phyloP scores from a whole-genome alignment of 192 early-diverging fungal genomes.

The Coemansia brasiliensis region DNA sequence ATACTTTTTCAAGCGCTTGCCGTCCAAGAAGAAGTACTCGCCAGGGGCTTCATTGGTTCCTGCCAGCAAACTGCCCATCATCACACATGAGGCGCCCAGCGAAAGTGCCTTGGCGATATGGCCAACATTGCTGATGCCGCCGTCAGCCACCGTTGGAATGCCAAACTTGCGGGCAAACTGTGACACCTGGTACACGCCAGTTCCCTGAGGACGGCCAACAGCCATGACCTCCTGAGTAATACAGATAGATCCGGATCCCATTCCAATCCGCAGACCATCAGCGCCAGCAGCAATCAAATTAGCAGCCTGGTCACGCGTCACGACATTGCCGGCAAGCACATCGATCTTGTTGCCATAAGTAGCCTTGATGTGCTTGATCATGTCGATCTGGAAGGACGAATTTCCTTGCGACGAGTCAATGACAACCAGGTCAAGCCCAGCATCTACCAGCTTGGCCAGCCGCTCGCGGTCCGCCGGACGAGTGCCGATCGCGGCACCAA shows the following conservation, averaged over 20 bases:
- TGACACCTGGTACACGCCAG: conserved; percentile 94
- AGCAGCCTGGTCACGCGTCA: conserved; percentile 93
- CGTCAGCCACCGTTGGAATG: conserved; percentile 95
- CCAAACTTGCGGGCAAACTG: conserved; percentile 92
- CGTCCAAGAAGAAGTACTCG: conserved; percentile 98
- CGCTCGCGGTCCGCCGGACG: conserved; percentile 85
- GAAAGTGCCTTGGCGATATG: conserved; percentile 96
- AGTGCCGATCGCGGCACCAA: conserved; percentile 91
- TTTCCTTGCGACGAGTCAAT: conserved; percentile 97
- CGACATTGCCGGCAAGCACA: conserved; percentile 96
- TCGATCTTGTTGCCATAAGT: conserved; percentile 75
- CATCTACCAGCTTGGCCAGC: conserved; percentile 81
- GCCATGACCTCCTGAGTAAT: conserved; percentile 99
- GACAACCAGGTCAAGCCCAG: conserved; percentile 95
- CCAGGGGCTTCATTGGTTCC: conserved; percentile 95
- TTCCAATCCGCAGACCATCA: conserved; percentile 92
- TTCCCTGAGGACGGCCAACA: conserved; percentile 96
- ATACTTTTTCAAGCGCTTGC: conserved; percentile 96
- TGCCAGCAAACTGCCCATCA: conserved; percentile 98
- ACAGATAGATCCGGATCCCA: conserved; percentile 98
- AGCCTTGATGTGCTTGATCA: conserved; percentile 91
- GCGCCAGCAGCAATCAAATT: conserved; percentile 90
- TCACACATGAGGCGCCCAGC: conserved; percentile 93
- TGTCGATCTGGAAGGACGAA: conserved; percentile 90
- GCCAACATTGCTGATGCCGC: conserved; percentile 95